Conservation (phyloP, 2,329 filamentous ascomycete species). For the Elsinoe necatrix region DNA sequence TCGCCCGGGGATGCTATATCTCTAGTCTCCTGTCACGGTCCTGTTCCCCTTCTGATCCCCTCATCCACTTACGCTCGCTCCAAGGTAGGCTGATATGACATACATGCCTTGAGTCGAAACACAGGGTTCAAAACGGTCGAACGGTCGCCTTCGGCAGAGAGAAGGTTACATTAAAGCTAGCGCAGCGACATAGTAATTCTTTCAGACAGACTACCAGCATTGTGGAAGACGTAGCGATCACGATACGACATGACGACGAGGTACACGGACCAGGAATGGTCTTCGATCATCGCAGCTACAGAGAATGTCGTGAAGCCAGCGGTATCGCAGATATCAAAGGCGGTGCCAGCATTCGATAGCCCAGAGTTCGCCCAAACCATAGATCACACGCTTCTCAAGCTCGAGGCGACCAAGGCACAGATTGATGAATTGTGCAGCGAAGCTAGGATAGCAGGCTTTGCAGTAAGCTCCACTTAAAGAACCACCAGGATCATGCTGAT, state of each 20-base stretch:
- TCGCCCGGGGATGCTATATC: not conserved
- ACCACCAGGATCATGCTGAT: not conserved
- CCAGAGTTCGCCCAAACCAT: constrained; percentile 29
- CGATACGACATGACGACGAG: constrained; percentile 30
- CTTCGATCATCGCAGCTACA: constrained; percentile 33
- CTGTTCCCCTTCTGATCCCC: not conserved
- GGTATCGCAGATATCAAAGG: not conserved
- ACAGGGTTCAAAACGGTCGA: constrained; percentile 2
- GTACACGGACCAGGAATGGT: constrained; percentile 41
- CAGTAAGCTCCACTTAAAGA: constrained; percentile 17
- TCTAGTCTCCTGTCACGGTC: not conserved
- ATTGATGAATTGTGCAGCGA: constrained; percentile 49
- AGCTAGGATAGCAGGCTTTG: constrained; percentile 41
- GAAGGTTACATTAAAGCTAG: not conserved
- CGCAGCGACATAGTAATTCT: not conserved
- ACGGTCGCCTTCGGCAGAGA: not conserved
- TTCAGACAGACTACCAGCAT: not conserved
- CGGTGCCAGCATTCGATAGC: constrained; percentile 15
- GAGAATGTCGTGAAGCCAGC: constrained; percentile 18
- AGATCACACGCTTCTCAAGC: constrained; percentile 44
- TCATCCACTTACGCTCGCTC: constrained; percentile 16
- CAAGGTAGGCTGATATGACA: constrained; percentile 14
- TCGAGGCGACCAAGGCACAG: constrained; percentile 40
- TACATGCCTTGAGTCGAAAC: constrained; percentile 5
- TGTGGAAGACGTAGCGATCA: not conserved